These are phyloP conservation scores for Candida coquimbonensis DNA, from an alignment of 805 yeast species.

Conservation along the genomic window DNA sequence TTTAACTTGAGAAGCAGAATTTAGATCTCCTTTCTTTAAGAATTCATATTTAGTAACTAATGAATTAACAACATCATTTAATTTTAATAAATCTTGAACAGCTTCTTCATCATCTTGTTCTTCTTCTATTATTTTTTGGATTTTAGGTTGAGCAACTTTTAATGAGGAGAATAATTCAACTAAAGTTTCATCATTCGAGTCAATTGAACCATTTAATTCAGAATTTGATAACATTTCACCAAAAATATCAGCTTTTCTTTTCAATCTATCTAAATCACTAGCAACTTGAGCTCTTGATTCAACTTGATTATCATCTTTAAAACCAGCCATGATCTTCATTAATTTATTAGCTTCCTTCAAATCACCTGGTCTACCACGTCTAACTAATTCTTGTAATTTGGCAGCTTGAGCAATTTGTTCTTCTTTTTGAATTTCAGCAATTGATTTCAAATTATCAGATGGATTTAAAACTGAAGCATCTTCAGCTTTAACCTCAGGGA, in stretches of 20 bases:
- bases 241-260: slow-evolving; percentile 78
- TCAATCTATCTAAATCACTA: slow-evolving; percentile 77
- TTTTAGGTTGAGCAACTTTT: slow-evolving; percentile 79
- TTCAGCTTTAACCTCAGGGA: slow-evolving; percentile 86
- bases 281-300: slow-evolving; percentile 70
- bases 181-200: slow-evolving; percentile 54
- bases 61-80: slow-evolving; percentile 71
- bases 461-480: slow-evolving; percentile 94
- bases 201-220: slow-evolving; percentile 33
- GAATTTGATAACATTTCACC: slow-evolving; percentile 73
- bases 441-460: slow-evolving; percentile 74
- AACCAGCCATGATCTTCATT: slow-evolving; percentile 98
- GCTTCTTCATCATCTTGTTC: slow-evolving; percentile 65
- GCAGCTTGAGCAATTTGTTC: slow-evolving; percentile 92
- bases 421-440: slow-evolving; percentile 86
- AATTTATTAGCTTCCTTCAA: slow-evolving; percentile 92
- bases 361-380: slow-evolving; percentile 94
- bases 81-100: slow-evolving; percentile 53
- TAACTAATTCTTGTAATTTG: slow-evolving; percentile 87
- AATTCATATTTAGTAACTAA: slow-evolving; percentile 60
- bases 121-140: slow-evolving; percentile 77
- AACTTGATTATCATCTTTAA: slow-evolving; percentile 67
- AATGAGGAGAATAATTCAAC: slow-evolving; percentile 71
- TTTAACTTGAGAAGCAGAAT: slow-evolving; percentile 42
- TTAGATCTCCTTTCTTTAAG: slow-evolving; percentile 56